Evolutionary conservation across 176 grass and related monocot genomes (phyloP), one percentile per base, ranked within the genome.

Genomic region (Leersia perrieri): DNA sequence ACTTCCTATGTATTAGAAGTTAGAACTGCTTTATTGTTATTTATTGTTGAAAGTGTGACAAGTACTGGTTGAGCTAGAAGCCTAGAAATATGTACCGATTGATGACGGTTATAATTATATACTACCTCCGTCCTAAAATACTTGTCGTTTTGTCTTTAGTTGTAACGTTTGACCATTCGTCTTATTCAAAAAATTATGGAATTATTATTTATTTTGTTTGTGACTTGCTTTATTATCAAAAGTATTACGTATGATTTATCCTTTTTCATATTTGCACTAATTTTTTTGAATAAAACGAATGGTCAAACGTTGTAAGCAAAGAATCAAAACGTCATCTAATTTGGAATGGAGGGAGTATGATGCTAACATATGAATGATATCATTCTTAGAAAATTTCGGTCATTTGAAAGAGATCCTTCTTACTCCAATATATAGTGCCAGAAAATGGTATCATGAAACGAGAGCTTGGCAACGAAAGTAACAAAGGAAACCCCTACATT

Each of bases 31-130:
- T 74, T 27, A 6, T 73, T 32, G 45, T 13, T 18, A 35, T 51
- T 31, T 60, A 23, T 32, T 60, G 32, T 60, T 57, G 58, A 34
- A 78, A 60, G 5, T 26, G 31, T 29, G 1, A 32, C 33, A 80
- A 60, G 34, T 65, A n/a, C 69, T 28, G 72, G 57, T 38, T 81
- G 11, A 76, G 33, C 73, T 72, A 60, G 42, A 22, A 77, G 60
- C 38, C 73, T 72, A 60, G 42, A 22, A 77, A 66, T 31, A 58
- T 77, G 14, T 14, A 14, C 13, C 49, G 13, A 55, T 66, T 60
- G 23, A 75, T 66, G 66, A 15, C 22, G 29, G 7, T 33, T 68
- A 33, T 61, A 5, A 47, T 80, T 73, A 30, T 23, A 30, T 40
- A n/a, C n/a, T n/a, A n/a, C n/a, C n/a, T n/a, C n/a, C n/a, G n/a